Evolutionary conservation across 2,329 filamentous ascomycete genomes (phyloP), one percentile per base, ranked within the genome.

Genomic region (Botryotinia globosa): DNA sequence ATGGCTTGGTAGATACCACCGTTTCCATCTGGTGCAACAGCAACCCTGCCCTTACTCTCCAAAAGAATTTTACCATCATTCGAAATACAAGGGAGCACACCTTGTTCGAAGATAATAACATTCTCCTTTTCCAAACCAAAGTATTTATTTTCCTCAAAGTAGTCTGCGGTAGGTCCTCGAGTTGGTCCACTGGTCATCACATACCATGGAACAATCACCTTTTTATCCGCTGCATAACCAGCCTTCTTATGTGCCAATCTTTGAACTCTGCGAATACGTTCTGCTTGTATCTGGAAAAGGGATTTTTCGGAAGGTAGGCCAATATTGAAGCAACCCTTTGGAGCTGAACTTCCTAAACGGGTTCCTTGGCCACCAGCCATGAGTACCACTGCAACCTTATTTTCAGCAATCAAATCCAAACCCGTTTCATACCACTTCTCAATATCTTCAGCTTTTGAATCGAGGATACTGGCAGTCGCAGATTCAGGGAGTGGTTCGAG

Each of bases 121-220:
- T 99, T 96, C 82, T 92, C 90, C 83, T 92, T 88, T 77, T 91
- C 87, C 74, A 99, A 85, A 9, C 96, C 96, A 82, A 99, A 99
- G 86, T 94, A 98, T 73, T 89, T 88, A 85, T 98, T 87, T 83
- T 97, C 87, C 81, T 92, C 85, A 83, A 99, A 98, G 86, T 96
- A 99, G 75, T 92, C 86, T 85, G 97, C 92, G n/a, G 96, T 99
- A 58, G 94, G 93, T 74, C 89, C 90, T 77, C 94, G 89, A 12
- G 96, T 99, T 63, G 96, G 96, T 7, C 96, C 96, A 80, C 94
- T 97, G 79, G 96, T 99, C 96, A 99, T 99, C 83, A 99, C 94
- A 84, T 99, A 99, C 96, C 96, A 99, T 20, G 96, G 96, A 59
- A 98, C 90, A 45, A 91, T 86, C 61, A 89, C 89, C 71, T 85